Percentiles rank a stretch among this genome's conserved stretches.
These are phyloP conservation scores for Odonthalia washingtoniensis DNA, from an alignment of 31 red algal species.

Conservation along the genomic window DNA sequence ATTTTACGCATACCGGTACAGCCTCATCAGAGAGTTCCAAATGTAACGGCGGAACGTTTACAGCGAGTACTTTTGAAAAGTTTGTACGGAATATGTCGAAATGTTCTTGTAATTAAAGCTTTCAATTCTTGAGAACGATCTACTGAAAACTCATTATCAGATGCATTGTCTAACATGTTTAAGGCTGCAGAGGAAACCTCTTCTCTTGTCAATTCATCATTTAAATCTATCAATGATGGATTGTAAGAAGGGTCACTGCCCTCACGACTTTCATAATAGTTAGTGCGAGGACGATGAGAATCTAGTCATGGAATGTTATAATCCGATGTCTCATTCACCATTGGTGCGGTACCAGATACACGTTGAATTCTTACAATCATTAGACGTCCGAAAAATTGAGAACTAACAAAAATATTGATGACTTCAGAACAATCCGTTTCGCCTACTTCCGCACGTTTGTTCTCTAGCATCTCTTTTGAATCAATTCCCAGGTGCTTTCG, in stretches of 20 bases:
- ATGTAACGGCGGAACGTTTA: background rate
- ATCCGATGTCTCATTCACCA: background rate
- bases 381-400: background rate
- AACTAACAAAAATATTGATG: background rate
- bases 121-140: background rate
- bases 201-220: background rate
- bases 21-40: background rate
- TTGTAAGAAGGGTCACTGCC: background rate
- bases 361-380: conserved; percentile 23
- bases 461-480: conserved; percentile 1
- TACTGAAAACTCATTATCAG: background rate
- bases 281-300: background rate
- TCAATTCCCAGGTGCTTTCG: background rate
- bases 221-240: background rate
- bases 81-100: background rate
- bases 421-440: background rate
- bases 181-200: background rate
- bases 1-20: background rate
- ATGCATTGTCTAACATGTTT: background rate
- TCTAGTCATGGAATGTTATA: too few relatives aligned
- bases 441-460: background rate
- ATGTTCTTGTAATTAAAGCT: background rate
- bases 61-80: background rate
- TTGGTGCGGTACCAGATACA: background rate
- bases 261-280: too few relatives aligned